Conservation (phyloP, 2,329 filamentous ascomycete genomes). For the Furcasterigmium sp. region DNA sequence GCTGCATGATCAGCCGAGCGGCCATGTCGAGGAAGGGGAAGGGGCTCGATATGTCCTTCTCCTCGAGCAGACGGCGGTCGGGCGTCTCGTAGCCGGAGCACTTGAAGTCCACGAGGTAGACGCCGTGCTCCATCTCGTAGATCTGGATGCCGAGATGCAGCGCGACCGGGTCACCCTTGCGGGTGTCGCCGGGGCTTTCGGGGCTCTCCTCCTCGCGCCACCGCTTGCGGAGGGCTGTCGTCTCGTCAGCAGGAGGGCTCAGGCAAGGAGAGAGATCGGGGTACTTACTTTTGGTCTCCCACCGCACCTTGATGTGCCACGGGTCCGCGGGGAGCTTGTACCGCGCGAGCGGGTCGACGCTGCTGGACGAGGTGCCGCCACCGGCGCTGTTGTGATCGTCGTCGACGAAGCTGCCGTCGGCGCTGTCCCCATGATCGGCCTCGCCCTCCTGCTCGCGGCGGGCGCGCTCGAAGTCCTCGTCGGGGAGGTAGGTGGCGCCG, state of each 20-base stretch:
- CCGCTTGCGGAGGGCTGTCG: slow-evolving; percentile 34
- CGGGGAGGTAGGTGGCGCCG: slow-evolving; percentile 79
- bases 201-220: slow-evolving; percentile 16
- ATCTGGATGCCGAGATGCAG: slow-evolving; percentile 96
- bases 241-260: slow-evolving; percentile 2
- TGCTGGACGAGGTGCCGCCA: slow-evolving; percentile 29
- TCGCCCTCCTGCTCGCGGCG: slow-evolving; percentile 27
- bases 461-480: slow-evolving; percentile 51
- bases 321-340: slow-evolving; percentile 90
- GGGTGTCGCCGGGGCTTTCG: slow-evolving; percentile 29
- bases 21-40: slow-evolving; percentile 96
- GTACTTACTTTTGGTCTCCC: slow-evolving; percentile 74
- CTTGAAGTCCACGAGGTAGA: slow-evolving; percentile 97
- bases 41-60: slow-evolving; percentile 92
- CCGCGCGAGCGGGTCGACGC: slow-evolving; percentile 50
- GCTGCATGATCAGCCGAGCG: slow-evolving; percentile 84
- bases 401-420: slow-evolving; percentile 35
- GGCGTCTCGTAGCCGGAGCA: slow-evolving; percentile 89
- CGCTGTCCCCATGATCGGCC: slow-evolving; percentile 31
- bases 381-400: slow-evolving; percentile 28
- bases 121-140: slow-evolving; percentile 86
- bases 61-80: slow-evolving; percentile 70
- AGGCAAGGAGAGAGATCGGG: slow-evolving; percentile 31
- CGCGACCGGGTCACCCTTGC: slow-evolving; percentile 64
- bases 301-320: slow-evolving; percentile 89